Evolutionary conservation across 2,329 filamentous ascomycete species (phyloP).

Genomic region (Colletotrichum sp.): DNA sequence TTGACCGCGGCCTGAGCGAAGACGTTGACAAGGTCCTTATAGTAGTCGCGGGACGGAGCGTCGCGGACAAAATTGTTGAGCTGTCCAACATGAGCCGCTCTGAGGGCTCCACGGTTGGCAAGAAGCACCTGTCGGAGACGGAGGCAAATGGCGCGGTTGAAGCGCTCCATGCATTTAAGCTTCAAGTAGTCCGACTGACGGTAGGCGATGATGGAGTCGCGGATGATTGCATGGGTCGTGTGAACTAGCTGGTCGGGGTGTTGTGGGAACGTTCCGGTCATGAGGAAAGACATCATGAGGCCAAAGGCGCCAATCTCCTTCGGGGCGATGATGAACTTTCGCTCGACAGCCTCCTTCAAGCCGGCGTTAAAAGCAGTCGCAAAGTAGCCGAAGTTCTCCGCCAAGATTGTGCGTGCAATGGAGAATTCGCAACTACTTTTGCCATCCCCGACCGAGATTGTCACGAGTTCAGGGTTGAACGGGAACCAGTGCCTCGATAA

Average conservation of each 20-base stretch:
- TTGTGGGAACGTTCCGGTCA: neutral
- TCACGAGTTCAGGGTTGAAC: neutral
- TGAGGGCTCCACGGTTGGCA: neutral
- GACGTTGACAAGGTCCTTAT: neutral
- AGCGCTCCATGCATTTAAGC: neutral
- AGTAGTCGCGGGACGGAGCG: neutral
- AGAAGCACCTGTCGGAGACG: slow-evolving; percentile 5
- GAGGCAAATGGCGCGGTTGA: neutral
- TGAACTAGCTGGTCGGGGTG: neutral
- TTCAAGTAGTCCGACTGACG: neutral
- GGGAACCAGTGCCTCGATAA: slow-evolving; percentile 7
- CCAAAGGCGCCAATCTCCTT: neutral
- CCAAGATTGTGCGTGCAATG: neutral
- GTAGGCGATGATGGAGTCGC: neutral
- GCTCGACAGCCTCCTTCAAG: neutral
- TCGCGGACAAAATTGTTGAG: neutral
- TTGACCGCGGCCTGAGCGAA: slow-evolving; percentile 7
- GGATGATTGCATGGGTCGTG: neutral
- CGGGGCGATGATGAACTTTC: neutral
- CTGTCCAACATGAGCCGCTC: neutral
- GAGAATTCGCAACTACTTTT: neutral
- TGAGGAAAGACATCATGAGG: neutral
- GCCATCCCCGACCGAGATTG: neutral
- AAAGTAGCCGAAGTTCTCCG: neutral
- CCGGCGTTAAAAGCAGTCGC: neutral